Base-by-base conservation (phyloP, 2,329 filamentous ascomycete species). In the Macrophomina pseudophaseolina region DNA sequence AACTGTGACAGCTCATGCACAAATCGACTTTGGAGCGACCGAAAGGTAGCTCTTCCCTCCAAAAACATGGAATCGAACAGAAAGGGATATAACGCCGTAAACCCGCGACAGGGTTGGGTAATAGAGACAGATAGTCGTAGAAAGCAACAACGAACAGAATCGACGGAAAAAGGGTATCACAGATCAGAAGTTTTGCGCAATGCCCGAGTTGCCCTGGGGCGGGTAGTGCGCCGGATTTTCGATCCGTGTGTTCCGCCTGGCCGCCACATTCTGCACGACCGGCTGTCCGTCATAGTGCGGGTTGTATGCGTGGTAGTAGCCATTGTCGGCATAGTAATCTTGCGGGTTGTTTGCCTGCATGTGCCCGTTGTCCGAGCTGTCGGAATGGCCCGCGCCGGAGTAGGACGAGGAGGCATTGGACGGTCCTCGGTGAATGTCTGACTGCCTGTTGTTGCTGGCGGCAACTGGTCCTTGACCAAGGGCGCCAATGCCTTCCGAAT, bases 381-480 rank as follows among this genome's bases (percentile, higher is more conserved):
- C 87, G 0, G 94, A 97, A 68, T 87, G 88, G 52, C 88, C 89
- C 7, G 88, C 91, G 12, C 90, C 90, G 70, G 94, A 97, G 81
- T 98, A 99, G 1, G 92, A 94, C 0, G 95, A 98, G 0, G 95
- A 99, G 5, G 95, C 95, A 74, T 98, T 98, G 5, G 94, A 98
- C 1, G 93, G 90, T 1, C 95, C 95, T 64, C 95, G 91, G 71
- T 91, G 92, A 42, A 98, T 91, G 71, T 92, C 92, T 6, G 68
- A 66, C 52, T 74, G 30, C 40, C 42, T 85, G 78, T 91, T 90
- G 65, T 87, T 84, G 66, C 87, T 84, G 32, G 90, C 85, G 14
- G 87, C 84, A 12, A 23, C 23, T 23, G 92, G 91, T 52, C 78
- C 85, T 35, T 80, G 81, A 3, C 92, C 93, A 80, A 97, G 90